Conservation (phyloP, 345 rosid species). For the Euphorbia pulcherrima region DNA sequence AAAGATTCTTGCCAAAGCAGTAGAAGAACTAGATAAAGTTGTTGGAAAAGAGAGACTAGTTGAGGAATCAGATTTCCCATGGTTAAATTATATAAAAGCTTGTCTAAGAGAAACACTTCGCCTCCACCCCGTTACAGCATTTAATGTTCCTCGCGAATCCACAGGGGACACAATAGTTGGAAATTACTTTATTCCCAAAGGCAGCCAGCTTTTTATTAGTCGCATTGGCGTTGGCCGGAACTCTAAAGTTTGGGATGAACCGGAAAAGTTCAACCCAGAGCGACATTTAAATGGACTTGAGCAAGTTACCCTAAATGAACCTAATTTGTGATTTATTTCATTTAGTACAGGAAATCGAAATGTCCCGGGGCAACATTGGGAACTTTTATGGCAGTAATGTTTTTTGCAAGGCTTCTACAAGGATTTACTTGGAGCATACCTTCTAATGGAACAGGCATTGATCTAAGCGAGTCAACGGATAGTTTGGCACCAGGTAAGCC, state of each 20-base stretch:
- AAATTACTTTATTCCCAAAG: background rate
- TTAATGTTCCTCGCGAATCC: background rate
- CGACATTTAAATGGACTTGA: background rate
- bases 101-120: background rate
- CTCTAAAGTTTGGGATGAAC: background rate
- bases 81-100: background rate
- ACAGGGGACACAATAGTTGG: background rate
- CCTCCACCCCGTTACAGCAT: background rate
- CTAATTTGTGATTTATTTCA: background rate
- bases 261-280: background rate
- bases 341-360: background rate
- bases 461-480: background rate
- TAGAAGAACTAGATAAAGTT: background rate
- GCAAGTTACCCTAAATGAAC: background rate
- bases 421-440: background rate
- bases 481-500: background rate
- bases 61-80: background rate
- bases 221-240: background rate
- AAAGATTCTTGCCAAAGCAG: background rate
- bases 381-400: background rate
- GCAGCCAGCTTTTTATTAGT: background rate
- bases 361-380: background rate
- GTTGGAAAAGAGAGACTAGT: background rate
- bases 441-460: background rate
- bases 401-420: background rate